phyloP scores from a whole-genome alignment of 2,329 filamentous ascomycete species.

The Cercospora canescens region DNA sequence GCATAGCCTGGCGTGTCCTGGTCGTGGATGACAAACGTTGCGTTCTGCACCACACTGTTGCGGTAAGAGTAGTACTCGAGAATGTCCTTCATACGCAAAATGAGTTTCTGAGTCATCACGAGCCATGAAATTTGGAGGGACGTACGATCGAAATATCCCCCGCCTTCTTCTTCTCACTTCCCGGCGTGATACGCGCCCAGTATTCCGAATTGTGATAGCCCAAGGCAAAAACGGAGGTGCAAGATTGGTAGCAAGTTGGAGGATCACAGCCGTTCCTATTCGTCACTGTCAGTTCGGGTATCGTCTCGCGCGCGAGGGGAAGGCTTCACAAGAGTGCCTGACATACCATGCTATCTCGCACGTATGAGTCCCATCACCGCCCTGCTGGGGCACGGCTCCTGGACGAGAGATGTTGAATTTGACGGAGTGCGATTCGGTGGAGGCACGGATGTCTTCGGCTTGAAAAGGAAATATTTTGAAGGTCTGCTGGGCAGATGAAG shows the following conservation, averaged over 20 bases:
- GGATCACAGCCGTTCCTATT: not conserved
- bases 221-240: not conserved
- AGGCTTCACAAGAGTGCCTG: not conserved
- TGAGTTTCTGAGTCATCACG: not conserved
- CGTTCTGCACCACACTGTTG: conserved; percentile 4
- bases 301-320: accelerated
- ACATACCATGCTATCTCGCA: not conserved
- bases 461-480: not conserved
- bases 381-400: not conserved
- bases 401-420: conserved; percentile 1
- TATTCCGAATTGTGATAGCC: not conserved
- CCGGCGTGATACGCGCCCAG: conserved; percentile 2
- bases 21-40: not conserved
- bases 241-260: not conserved
- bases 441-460: not conserved
- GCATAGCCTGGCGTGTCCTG: not conserved
- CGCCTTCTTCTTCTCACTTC: not conserved
- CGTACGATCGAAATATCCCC: not conserved
- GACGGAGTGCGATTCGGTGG: not conserved
- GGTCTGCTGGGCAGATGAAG: not conserved
- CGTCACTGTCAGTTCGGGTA: not conserved
- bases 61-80: conserved; percentile 7
- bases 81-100: not conserved
- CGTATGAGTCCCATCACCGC: not conserved
- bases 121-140: not conserved